Evolutionary conservation across 2,329 filamentous ascomycete species (phyloP), one percentile per base, ranked within the genome.

Genomic region (Macroventuria anomochaeta): DNA sequence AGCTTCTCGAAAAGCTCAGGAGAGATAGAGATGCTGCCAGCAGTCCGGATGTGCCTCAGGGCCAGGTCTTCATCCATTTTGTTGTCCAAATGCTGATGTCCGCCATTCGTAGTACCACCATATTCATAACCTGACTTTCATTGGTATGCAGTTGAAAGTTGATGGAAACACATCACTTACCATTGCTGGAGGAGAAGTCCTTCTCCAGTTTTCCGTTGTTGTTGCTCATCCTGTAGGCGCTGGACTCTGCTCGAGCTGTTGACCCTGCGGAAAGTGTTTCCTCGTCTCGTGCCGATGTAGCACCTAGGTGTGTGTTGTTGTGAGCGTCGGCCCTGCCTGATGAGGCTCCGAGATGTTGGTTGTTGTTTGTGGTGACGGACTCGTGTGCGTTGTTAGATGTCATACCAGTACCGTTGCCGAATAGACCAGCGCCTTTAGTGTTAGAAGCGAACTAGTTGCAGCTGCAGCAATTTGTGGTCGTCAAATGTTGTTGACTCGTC

Each of bases 1-100:
- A 82, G 74, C 69, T 81, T 82, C 67, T 82, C 80, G 62, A 82
- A 82, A 2, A 82, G 75, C 60, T 82, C 80, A 2, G 81, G 81
- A 3, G 77, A 79, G 63, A 83, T 82, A 38, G 80, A 81, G 40
- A 83, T 77, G 66, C 80, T 82, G 53, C 82, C 81, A 23, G 81
- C 80, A 1, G 82, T 84, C 25, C 77, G 74, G 13, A 74, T 72
- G 36, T 69, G 68, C 37, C 58, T 59, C 38, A 73, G 55, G 8
- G 71, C 69, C 18, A 61, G 58, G 33, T 70, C 62, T 21, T 70
- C 71, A 29, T 73, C 70, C 17, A 66, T 60, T 20, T 34, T 54
- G 12, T 46, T 47, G 28, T 69, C 65, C 10, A 74, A 61, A 42
- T 73, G 69, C 12, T 61, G 54, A 38, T 69, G 65, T 13, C 59